Conservation (phyloP, 108 stramenopile species). For the Licmophora abbreviata region DNA sequence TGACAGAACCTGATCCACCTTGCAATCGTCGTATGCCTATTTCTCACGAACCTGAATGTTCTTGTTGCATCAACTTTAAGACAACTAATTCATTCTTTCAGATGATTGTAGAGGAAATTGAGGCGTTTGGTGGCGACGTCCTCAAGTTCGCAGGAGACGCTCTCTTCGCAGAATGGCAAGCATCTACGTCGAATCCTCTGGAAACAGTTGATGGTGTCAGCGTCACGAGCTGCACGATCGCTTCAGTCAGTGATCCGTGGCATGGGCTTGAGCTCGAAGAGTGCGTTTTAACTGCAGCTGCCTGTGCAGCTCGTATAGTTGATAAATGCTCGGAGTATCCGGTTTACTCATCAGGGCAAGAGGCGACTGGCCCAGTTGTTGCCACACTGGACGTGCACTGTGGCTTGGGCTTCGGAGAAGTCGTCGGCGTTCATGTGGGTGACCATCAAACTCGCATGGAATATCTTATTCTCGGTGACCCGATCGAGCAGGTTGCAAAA, state of each 20-base stretch:
- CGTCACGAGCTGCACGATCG: neutral
- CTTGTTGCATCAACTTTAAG: neutral
- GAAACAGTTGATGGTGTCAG: slow-evolving; percentile 6
- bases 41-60: neutral
- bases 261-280: slow-evolving; percentile 6
- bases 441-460: slow-evolving; percentile 21
- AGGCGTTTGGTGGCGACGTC: slow-evolving; percentile 9
- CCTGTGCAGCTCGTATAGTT: slow-evolving; percentile 41
- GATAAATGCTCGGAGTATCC: slow-evolving; percentile 36
- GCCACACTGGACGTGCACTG: slow-evolving; percentile 48
- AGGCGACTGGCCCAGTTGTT: neutral
- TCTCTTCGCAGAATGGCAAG: slow-evolving; percentile 13
- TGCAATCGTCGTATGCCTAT: neutral
- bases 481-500: slow-evolving; percentile 21
- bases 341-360: slow-evolving; percentile 16
- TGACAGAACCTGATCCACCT: neutral
- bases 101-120: slow-evolving; percentile 15
- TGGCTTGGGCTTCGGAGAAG: slow-evolving; percentile 26
- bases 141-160: slow-evolving; percentile 20
- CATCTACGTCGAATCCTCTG: slow-evolving; percentile 3
- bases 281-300: slow-evolving; percentile 43
- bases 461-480: slow-evolving; percentile 27
- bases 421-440: slow-evolving; percentile 31
- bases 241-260: slow-evolving; percentile 5
- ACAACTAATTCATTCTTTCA: slow-evolving; percentile 15